A percentile compares a stretch with the other conserved stretches of the same genome.
Evolutionary conservation across 176 grass and related monocot species (phyloP).

Genomic region (Themeda triandra): DNA sequence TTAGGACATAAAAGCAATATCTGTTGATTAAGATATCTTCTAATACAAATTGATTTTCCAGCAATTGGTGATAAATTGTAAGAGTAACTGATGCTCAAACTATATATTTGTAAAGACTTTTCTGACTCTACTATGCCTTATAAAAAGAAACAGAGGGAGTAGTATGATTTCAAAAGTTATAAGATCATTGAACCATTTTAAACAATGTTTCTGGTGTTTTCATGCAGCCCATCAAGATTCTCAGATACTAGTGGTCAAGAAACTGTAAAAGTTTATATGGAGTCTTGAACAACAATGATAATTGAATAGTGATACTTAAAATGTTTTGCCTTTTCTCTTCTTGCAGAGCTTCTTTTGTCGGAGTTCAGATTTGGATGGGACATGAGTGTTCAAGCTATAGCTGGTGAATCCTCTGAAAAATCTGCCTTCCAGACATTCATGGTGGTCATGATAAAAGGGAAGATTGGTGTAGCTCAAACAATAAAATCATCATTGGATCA

Average conservation of each 20-base stretch:
- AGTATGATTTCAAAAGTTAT: not conserved
- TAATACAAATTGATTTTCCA: not conserved
- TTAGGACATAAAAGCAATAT: not conserved
- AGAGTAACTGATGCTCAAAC: not conserved
- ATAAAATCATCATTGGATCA: constrained; percentile 56
- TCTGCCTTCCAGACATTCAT: constrained; percentile 94
- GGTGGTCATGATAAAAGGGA: constrained; percentile 70
- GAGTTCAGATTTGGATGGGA: constrained; percentile 97
- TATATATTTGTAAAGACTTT: not conserved
- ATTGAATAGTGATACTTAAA: not conserved
- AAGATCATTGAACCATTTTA: not conserved
- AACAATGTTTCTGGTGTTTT: not conserved
- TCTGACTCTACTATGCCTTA: not conserved
- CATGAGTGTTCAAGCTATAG: constrained; percentile 73
- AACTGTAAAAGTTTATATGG: not conserved
- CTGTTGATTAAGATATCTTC: not conserved
- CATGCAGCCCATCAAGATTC: not conserved
- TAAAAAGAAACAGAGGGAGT: not conserved
- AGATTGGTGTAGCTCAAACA: constrained; percentile 38
- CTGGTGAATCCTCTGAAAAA: constrained; percentile 48
- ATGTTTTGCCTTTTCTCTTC: constrained; percentile 13
- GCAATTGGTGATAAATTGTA: not conserved
- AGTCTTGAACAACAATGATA: not conserved
- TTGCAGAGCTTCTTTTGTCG: constrained; percentile 72
- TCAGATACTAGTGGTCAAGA: not conserved